Evolutionary conservation across 208 protist genomes (phyloP), one percentile per base, ranked within the genome.

Genomic region (Trypanosoma cruzi): DNA sequence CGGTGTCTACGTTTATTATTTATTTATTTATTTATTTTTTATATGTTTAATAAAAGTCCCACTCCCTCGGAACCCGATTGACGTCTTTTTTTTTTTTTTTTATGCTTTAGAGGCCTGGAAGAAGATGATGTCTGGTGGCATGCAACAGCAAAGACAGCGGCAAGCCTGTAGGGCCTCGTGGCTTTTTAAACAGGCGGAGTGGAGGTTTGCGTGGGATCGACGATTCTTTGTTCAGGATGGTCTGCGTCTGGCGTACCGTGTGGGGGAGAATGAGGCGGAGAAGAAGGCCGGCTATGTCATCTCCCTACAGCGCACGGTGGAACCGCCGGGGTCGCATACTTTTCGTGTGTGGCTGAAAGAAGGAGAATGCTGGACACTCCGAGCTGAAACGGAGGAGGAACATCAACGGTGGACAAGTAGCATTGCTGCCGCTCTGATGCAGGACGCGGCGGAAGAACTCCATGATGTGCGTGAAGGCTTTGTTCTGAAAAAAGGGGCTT

Each of bases 271-370:
- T 52, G 66, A 68, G n/a, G 60, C 75, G 2, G 86, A 89, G 53
- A 89, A 84, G 64, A 80, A 84, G 16, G 61, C 58, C 1, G 89
- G 82, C 29, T 86, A 79, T 26, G 69, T 95, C 34, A 68, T 64
- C 24, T 91, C 86, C 36, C 69, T 94, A 1, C 63, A 54, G 49
- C 61, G 61, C 36, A 34, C 32, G 56, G 71, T 46, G 60, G 68
- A 54, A 46, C 40, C 29, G 44, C 64, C 75, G 63, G 36, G 80
- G n/a, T 54, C 64, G 22, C 72, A 76, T 44, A 52, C 54, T 31
- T 89, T 93, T 58, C 84, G 79, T 14, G 82, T 90, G 48, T 93
- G 85, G 84, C 66, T 93, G 42, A 68, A 84, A 32, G 88, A 93
- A 71, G 88, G 88, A 2, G 83, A 80, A 14, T 84, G 73, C 37